These are phyloP conservation scores for Deinandra increscens DNA, from an alignment of 129 eudicot species.

Conservation along the genomic window DNA sequence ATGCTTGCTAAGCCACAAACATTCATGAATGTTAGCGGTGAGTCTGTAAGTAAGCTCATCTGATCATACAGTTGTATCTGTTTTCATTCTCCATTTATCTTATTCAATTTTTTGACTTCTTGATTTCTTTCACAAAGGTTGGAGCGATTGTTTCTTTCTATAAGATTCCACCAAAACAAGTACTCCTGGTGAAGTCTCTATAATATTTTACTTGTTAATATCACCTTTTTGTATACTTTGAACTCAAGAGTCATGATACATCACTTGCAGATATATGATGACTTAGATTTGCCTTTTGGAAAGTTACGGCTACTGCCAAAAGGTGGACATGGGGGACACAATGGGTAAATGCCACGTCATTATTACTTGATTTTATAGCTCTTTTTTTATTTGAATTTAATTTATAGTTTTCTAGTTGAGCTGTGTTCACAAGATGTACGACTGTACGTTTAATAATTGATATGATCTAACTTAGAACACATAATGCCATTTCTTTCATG, in stretches of 20 bases:
- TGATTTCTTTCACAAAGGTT: conserved; percentile 49
- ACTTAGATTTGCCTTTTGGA: conserved; percentile 89
- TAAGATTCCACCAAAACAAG: conserved; percentile 89
- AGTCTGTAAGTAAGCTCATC: conserved; percentile 88
- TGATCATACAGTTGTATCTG: not conserved
- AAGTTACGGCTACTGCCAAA: conserved; percentile 86
- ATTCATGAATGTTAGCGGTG: conserved; percentile 94
- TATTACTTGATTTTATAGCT: conserved; percentile 13
- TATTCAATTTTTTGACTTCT: conserved; percentile 14
- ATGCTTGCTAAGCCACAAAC: conserved; percentile 98
- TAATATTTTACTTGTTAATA: not conserved
- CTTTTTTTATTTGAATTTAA: not conserved
- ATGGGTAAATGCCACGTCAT: conserved; percentile 57
- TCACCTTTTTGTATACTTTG: not conserved
- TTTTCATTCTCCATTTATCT: not conserved
- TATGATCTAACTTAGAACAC: not conserved
- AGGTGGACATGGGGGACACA: conserved; percentile 99
- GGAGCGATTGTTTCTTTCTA: conserved; percentile 81
- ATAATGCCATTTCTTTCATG: not conserved
- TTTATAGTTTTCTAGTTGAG: not conserved
- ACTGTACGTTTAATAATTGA: not conserved
- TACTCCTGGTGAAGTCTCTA: conserved; percentile 67
- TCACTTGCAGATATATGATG: conserved; percentile 71
- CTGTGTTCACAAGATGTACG: not conserved
- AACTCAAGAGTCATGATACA: conserved; percentile 20